These are phyloP conservation scores for Elsinoe perseae DNA, from an alignment of 2,329 filamentous ascomycete species.

Conservation along the genomic window DNA sequence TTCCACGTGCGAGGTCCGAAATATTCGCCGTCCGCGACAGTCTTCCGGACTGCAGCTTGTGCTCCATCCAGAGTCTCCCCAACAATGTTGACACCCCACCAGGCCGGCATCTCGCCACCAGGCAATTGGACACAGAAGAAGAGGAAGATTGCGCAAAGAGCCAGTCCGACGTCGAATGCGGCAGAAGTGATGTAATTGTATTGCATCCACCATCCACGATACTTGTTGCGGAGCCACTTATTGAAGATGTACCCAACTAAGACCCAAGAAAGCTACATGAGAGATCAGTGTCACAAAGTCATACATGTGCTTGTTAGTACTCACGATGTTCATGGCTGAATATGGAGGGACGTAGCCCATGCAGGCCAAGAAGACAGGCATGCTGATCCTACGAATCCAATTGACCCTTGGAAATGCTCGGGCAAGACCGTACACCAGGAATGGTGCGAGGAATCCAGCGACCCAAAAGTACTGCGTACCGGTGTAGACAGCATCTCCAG, in stretches of 20 bases:
- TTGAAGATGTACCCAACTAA: slow-evolving; percentile 83
- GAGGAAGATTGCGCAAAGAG: slow-evolving; percentile 75
- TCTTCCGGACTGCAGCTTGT: slow-evolving; percentile 23
- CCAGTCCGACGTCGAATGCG: slow-evolving; percentile 72
- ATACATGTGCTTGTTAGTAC: no score
- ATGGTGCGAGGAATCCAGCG: slow-evolving; percentile 64
- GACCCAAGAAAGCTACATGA: slow-evolving; percentile 69
- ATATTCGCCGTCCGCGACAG: slow-evolving; percentile 53
- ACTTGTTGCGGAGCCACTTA: slow-evolving; percentile 60
- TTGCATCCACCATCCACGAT: slow-evolving; percentile 75
- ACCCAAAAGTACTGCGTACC: slow-evolving; percentile 75
- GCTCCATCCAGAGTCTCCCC: slow-evolving; percentile 18
- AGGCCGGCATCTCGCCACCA: slow-evolving; percentile 62
- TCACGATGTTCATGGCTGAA: slow-evolving; percentile 56
- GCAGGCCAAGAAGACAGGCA: slow-evolving; percentile 69
- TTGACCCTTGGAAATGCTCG: slow-evolving; percentile 20
- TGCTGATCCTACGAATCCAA: slow-evolving; percentile 21
- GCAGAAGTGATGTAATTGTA: slow-evolving; percentile 87
- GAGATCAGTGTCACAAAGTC: neutral
- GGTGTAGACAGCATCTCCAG: slow-evolving; percentile 66
- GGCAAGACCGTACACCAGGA: slow-evolving; percentile 62
- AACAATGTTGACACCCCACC: slow-evolving; percentile 75
- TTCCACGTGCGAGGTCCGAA: slow-evolving; percentile 51
- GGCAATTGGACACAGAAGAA: slow-evolving; percentile 83
- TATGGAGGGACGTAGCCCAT: slow-evolving; percentile 82